Evolutionary conservation across 345 rosid genomes (phyloP).

Genomic region (Cardamine chenopodiifolia): DNA sequence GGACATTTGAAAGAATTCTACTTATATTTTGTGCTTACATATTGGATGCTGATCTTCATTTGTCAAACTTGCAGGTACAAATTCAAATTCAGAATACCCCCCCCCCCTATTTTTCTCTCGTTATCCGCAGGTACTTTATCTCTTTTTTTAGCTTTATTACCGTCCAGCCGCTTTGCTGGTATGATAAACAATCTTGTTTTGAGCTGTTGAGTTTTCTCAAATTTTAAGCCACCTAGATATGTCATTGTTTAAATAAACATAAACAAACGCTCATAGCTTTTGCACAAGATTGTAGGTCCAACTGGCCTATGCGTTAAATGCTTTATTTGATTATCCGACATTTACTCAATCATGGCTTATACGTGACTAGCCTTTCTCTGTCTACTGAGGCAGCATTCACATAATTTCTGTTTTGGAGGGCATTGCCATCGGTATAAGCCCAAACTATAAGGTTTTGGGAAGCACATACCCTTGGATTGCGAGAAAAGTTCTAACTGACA

Average conservation of each 20-base stretch:
- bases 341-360: constrained; percentile 9
- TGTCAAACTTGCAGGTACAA: constrained; percentile 71
- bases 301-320: constrained; percentile 16
- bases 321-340: not conserved
- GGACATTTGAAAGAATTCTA: constrained; percentile 1
- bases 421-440: constrained; percentile 74
- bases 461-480: constrained; percentile 99
- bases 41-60: constrained; percentile 27
- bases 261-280: not conserved
- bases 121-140: constrained; percentile 72
- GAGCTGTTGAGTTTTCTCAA: constrained; percentile 15
- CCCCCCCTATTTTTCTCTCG: constrained; percentile 97
- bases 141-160: not conserved
- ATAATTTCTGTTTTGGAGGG: constrained; percentile 81
- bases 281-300: constrained; percentile 29
- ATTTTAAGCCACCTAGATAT: not conserved
- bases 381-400: constrained; percentile 15
- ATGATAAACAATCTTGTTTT: constrained; percentile 23
- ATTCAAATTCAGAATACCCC: constrained; percentile 90
- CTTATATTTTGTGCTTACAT: constrained; percentile 2
- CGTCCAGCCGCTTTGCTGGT: not conserved
- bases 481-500: constrained; percentile 78
- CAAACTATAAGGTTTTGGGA: constrained; percentile 90
- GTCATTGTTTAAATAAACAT: not conserved
- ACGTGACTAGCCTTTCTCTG: constrained; percentile 4